Evolutionary conservation across 805 yeast species (phyloP).

Genomic region (Ogataea trehalophila): DNA sequence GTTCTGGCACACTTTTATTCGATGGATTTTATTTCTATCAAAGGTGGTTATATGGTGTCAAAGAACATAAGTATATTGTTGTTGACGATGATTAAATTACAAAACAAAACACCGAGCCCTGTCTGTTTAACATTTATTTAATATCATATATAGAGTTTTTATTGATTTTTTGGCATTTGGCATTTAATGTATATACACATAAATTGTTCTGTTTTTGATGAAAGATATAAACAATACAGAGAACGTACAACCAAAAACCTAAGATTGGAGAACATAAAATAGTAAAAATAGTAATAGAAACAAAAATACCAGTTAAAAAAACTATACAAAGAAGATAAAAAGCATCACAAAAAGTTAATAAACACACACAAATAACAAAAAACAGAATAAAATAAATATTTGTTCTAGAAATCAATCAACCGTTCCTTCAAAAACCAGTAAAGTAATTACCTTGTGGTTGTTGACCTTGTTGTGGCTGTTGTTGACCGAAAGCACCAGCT

Average conservation of each 20-base stretch:
- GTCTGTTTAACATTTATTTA: not conserved
- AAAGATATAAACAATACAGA: not conserved
- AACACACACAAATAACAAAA: not conserved
- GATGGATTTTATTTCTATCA: conserved; percentile 71
- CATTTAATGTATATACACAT: not conserved
- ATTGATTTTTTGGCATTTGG: not conserved
- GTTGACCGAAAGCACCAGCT: too few species aligned
- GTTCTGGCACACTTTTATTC: conserved; percentile 78
- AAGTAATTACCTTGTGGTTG: conserved; percentile 8
- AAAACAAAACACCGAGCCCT: not conserved
- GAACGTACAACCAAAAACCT: not conserved
- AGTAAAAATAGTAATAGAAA: not conserved
- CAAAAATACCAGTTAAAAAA: not conserved
- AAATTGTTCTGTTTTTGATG: not conserved
- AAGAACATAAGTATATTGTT: conserved; percentile 11
- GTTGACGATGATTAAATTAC: conserved; percentile 5
- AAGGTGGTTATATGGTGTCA: conserved; percentile 32
- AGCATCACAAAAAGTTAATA: not conserved
- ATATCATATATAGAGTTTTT: not conserved
- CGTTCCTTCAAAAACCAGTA: conserved; percentile 15
- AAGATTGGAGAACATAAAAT: not conserved
- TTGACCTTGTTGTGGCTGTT: conserved; percentile 4
- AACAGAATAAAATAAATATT: not conserved
- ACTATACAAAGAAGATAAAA: not conserved
- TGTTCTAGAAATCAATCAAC: not conserved